A percentile compares a stretch with the other conserved stretches of the same genome.
Conservation (phyloP, 495 filamentous ascomycete species). For the Alectoria sarmentosa region DNA sequence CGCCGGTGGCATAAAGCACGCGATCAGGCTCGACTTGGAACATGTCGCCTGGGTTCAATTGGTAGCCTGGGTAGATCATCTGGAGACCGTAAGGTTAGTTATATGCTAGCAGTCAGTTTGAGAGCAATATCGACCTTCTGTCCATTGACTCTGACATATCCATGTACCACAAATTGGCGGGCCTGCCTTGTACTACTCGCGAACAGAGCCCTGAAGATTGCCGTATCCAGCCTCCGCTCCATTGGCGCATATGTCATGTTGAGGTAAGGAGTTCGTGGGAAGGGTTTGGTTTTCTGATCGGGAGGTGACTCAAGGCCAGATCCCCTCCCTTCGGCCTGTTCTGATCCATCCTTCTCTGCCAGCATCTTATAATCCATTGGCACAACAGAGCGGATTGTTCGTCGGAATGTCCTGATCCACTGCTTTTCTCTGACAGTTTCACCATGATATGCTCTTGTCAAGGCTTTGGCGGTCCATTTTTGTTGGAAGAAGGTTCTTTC, state of each 20-base stretch:
- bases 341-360: slow-evolving; percentile 71
- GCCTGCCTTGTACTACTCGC: slow-evolving; percentile 93
- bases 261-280: slow-evolving; percentile 66
- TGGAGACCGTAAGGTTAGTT: slow-evolving; percentile 30
- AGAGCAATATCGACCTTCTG: slow-evolving; percentile 58
- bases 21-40: slow-evolving; percentile 88
- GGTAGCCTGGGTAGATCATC: slow-evolving; percentile 91
- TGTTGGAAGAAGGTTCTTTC: slow-evolving; percentile 86
- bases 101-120: neutral
- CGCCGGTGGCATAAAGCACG: slow-evolving; percentile 81
- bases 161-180: slow-evolving; percentile 88
- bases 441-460: slow-evolving; percentile 82
- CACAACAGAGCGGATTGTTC: slow-evolving; percentile 67
- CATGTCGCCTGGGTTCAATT: slow-evolving; percentile 94
- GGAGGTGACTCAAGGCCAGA: slow-evolving; percentile 49
- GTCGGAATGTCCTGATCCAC: slow-evolving; percentile 88
- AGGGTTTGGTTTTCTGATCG: slow-evolving; percentile 18
- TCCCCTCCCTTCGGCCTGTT: slow-evolving; percentile 72
- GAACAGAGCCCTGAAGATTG: slow-evolving; percentile 87
- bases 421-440: slow-evolving; percentile 84
- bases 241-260: slow-evolving; percentile 87
- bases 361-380: slow-evolving; percentile 75
- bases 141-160: slow-evolving; percentile 90
- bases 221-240: slow-evolving; percentile 84
- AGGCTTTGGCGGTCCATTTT: slow-evolving; percentile 86